These are phyloP conservation scores for Alternaria triticina DNA, from an alignment of 2,329 filamentous ascomycete genomes.

Conservation along the genomic window DNA sequence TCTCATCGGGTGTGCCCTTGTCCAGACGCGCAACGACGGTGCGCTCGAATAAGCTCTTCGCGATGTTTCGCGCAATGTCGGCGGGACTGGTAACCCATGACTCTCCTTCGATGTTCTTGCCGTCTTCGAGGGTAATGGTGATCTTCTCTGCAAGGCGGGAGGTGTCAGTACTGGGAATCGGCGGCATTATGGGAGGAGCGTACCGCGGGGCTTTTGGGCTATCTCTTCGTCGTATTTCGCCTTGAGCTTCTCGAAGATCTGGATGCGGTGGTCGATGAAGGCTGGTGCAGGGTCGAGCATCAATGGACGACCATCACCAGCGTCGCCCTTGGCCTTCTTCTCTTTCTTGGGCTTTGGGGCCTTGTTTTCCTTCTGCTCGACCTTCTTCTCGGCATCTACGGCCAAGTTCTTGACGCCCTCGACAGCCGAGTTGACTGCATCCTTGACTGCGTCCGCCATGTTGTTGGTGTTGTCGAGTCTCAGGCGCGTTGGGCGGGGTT, in stretches of 20 bases:
- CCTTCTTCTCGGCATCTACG: conserved; percentile 50
- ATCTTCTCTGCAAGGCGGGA: conserved; percentile 64
- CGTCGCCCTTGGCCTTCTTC: conserved; percentile 56
- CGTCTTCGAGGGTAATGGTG: conserved; percentile 74
- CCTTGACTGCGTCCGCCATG: conserved; percentile 59
- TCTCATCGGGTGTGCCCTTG: conserved; percentile 73
- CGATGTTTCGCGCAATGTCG: conserved; percentile 78
- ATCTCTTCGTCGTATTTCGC: conserved; percentile 81
- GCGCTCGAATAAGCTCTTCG: conserved; percentile 83
- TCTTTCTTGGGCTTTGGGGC: conserved; percentile 46
- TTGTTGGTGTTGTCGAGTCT: conserved; percentile 30
- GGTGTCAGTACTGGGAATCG: conserved; percentile 19
- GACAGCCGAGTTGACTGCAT: conserved; percentile 57
- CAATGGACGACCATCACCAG: conserved; percentile 51
- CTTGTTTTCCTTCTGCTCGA: conserved; percentile 28
- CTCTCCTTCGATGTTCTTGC: conserved; percentile 73
- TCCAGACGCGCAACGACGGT: conserved; percentile 87
- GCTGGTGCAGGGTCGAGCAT: conserved; percentile 66
- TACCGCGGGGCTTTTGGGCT: conserved; percentile 67
- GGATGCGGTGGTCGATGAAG: conserved; percentile 82
- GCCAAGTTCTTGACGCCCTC: conserved; percentile 68
- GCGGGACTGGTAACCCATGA: conserved; percentile 92
- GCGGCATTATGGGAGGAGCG: conserved; percentile 7
- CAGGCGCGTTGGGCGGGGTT: conserved; percentile 25
- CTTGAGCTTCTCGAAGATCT: conserved; percentile 88